These are phyloP conservation scores for Adenanthera pavonina DNA, from an alignment of 306 rosid genomes.

Conservation along the genomic window DNA sequence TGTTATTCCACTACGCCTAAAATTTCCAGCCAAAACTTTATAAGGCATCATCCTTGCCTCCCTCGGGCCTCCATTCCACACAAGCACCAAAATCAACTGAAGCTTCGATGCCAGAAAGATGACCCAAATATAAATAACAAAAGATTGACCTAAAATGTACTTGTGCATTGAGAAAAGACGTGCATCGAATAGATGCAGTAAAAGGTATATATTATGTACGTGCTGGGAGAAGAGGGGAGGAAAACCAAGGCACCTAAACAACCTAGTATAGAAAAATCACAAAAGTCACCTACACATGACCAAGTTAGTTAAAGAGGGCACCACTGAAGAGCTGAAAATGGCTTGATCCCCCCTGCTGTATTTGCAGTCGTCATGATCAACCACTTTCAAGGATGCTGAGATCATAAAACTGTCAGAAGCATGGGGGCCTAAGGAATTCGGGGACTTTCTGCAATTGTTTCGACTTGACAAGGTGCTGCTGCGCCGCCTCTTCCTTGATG, in stretches of 20 bases:
- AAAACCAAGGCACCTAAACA: slow-evolving; percentile 7
- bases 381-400: slow-evolving; percentile 58
- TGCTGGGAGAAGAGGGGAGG: background rate
- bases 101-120: slow-evolving; percentile 16
- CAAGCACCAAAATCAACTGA: slow-evolving; percentile 40
- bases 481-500: slow-evolving; percentile 68
- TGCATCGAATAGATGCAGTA: slow-evolving; percentile 62
- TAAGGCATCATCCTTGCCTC: slow-evolving; percentile 52
- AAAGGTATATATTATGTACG: slow-evolving; percentile 13
- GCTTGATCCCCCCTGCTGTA: slow-evolving; percentile 63
- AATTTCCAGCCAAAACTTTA: slow-evolving; percentile 48
- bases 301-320: slow-evolving; percentile 68
- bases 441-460: slow-evolving; percentile 32
- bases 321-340: slow-evolving; percentile 71
- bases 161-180: background rate
- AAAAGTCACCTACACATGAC: slow-evolving; percentile 79
- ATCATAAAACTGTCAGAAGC: slow-evolving; percentile 57
- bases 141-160: slow-evolving; percentile 33
- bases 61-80: slow-evolving; percentile 38
- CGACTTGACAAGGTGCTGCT: slow-evolving; percentile 32
- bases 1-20: slow-evolving; percentile 48
- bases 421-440: slow-evolving; percentile 36
- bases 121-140: slow-evolving; percentile 2
- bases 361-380: slow-evolving; percentile 81
- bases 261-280: background rate